Conservation (phyloP, 164 flowering plant species). For the Brasenia schreberi region DNA sequence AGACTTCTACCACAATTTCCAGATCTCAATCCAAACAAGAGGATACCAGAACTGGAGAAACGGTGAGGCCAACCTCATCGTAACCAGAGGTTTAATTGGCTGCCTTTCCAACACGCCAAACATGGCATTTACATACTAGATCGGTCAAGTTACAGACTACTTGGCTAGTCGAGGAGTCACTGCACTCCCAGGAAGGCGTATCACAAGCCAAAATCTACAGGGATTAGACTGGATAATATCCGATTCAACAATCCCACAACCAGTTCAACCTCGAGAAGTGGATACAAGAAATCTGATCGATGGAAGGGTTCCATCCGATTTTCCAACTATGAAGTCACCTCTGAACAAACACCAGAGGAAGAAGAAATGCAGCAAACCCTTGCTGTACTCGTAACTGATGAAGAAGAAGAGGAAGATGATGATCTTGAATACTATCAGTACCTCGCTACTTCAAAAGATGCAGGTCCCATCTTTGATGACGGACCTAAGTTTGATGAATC, state of each 20-base stretch:
- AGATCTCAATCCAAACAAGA: neutral
- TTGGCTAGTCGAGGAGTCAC: too few relatives aligned
- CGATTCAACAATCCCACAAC: neutral
- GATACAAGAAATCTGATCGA: neutral
- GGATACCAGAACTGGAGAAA: conserved; percentile 2
- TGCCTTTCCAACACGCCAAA: neutral
- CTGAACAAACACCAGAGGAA: too few relatives aligned
- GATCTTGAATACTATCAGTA: too few relatives aligned
- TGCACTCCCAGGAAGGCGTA: too few relatives aligned
- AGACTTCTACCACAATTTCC: conserved; percentile 1
- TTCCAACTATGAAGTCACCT: too few relatives aligned
- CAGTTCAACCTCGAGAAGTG: neutral
- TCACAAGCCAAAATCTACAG: too few relatives aligned
- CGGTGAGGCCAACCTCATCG: neutral
- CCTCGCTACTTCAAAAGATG: too few relatives aligned
- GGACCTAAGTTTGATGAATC: too few relatives aligned
- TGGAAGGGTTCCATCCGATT: neutral
- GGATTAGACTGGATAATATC: neutral
- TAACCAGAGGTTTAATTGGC: neutral
- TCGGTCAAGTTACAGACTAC: neutral
- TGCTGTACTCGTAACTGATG: too few relatives aligned
- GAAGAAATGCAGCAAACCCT: too few relatives aligned
- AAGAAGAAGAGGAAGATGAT: too few relatives aligned
- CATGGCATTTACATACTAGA: neutral
- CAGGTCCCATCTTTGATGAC: too few relatives aligned